Evolutionary conservation across 768 basidiomycete species (phyloP).

Genomic region (Termitomyces sp.): DNA sequence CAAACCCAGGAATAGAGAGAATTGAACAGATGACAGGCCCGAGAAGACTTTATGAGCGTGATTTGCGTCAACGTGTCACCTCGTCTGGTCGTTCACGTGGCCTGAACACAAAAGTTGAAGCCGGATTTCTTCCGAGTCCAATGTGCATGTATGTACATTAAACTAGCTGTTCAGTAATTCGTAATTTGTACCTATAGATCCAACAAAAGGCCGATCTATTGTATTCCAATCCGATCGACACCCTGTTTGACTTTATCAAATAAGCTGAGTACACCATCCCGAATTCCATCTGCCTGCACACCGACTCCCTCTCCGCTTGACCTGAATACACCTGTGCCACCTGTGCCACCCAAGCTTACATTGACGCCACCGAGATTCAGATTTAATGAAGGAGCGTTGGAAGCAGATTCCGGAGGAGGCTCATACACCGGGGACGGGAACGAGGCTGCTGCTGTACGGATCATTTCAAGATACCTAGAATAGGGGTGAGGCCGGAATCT

Average conservation of each 20-base stretch:
- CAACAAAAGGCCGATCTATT: constrained; percentile 19
- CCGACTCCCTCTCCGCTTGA: constrained; percentile 70
- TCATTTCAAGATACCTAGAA: constrained; percentile 83
- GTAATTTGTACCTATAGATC: neutral
- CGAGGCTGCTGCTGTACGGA: constrained; percentile 62
- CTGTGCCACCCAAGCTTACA: constrained; percentile 87
- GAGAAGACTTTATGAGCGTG: constrained; percentile 15
- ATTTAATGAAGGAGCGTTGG: constrained; percentile 78
- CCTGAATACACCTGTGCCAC: constrained; percentile 81
- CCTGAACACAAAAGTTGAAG: constrained; percentile 11
- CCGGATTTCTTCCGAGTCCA: constrained; percentile 25
- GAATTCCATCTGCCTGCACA: constrained; percentile 82
- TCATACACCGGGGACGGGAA: constrained; percentile 69
- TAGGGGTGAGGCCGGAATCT: constrained; percentile 7
- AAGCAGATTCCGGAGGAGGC: constrained; percentile 70
- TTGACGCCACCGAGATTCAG: constrained; percentile 91
- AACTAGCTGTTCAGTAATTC: neutral
- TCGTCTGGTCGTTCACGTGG: constrained; percentile 22
- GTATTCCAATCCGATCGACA: constrained; percentile 60
- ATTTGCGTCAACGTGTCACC: constrained; percentile 31
- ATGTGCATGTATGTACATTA: too few species aligned
- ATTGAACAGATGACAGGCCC: constrained; percentile 4
- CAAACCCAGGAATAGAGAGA: constrained; percentile 21
- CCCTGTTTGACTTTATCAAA: constrained; percentile 88
- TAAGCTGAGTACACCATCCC: constrained; percentile 84